A percentile compares a stretch with the other conserved stretches of the same genome.
Conservation (phyloP, 495 filamentous ascomycete species). For the Talaromyces liani region DNA sequence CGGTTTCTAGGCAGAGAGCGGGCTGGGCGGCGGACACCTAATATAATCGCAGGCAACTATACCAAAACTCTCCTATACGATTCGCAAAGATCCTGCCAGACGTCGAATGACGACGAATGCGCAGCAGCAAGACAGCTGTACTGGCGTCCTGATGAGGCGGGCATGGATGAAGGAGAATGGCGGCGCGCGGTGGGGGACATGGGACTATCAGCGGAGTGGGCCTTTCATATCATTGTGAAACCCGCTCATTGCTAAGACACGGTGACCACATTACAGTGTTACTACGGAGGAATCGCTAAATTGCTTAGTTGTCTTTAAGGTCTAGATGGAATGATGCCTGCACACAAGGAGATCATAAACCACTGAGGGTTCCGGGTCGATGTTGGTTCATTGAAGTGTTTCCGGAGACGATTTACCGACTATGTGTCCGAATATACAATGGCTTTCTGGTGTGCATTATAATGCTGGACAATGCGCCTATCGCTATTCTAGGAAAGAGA, state of each 20-base stretch:
- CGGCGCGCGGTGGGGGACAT: conserved; percentile 8
- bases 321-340: no score
- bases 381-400: not conserved
- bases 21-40: not conserved
- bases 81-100: conserved; percentile 2
- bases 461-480: no score
- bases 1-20: not conserved
- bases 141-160: conserved; percentile 1
- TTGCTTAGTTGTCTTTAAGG: not conserved
- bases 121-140: conserved; percentile 9
- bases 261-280: not conserved
- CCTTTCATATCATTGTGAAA: conserved; percentile 1
- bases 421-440: not conserved
- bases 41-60: conserved; percentile 3
- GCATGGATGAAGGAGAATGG: conserved; percentile 8
- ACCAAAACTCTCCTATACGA: not conserved
- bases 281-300: not conserved
- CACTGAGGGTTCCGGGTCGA: not conserved
- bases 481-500: no score
- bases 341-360: not conserved
- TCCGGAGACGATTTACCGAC: not conserved
- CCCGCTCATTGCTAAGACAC: not conserved
- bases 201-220: conserved; percentile 5
- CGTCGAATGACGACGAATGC: conserved; percentile 6
- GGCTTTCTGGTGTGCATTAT: no score